Evolutionary conservation across 129 eudicot species (phyloP), one percentile per base, ranked within the genome.

Genomic region (Arctium lappa): DNA sequence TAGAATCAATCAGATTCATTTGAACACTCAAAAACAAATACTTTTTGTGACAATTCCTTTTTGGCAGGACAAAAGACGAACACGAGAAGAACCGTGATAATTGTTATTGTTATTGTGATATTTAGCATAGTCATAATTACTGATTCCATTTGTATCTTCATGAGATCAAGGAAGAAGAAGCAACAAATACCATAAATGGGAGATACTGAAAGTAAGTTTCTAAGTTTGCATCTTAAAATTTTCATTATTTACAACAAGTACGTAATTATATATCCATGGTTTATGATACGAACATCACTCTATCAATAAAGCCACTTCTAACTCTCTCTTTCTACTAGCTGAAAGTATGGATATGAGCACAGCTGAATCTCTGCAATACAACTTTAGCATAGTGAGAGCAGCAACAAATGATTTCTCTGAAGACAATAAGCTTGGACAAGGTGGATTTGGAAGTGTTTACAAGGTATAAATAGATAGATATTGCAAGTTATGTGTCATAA

Each of bases 381-480:
- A 80, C 77, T 70, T 86, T 32, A 42, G 66, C 65, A 73, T 34
- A 0, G 56, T 86, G 1, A 37, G 15, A 68, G 15, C 72, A 27
- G 85, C 85, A 62, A 80, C 85, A 22, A 33, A 69, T 36, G 76
- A 82, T 32, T 86, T 86, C 44, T 72, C 83, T 13, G 73, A 76
- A 5, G 36, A 48, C 4, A 86, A 82, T 38, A 86, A 72, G 39
- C 82, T 85, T 33, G 88, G 88, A 18, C 12, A 37, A 39, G 88
- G 85, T 48, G 88, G 85, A 44, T 85, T 85, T 85, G 88, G 88
- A 8, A n/a, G 40, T 5, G 88, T 85, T 10, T 85, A 85, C 85
- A 85, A 80, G 81, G 88, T 82, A 65, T 74, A 13, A 16, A 13
- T 1, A 56, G 13, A 32, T 27, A 18, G 12, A 16, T 16, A 5